Conservation (phyloP, 768 basidiomycete genomes). For the Suillus subalutaceus region DNA sequence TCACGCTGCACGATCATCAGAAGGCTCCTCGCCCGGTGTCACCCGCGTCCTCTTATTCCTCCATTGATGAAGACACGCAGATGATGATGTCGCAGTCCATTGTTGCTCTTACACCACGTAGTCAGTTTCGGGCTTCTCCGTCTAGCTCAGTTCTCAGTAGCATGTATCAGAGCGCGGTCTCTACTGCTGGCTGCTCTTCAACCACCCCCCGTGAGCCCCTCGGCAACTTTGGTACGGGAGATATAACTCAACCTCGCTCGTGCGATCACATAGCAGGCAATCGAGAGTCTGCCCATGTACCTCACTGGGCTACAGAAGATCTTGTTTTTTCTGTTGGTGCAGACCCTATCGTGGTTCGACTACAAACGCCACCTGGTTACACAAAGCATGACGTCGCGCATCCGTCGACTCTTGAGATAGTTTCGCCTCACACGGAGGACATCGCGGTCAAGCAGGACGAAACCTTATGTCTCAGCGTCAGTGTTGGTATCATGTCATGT, state of each 20-base stretch:
- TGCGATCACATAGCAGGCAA: background rate
- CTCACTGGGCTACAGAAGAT: conserved; percentile 37
- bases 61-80: conserved; percentile 66
- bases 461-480: conserved; percentile 42
- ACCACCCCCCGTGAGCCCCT: conserved; percentile 6
- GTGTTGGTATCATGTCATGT: conserved; percentile 55
- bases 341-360: conserved; percentile 59
- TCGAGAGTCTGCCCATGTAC: conserved; percentile 12
- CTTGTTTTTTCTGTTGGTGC: conserved; percentile 62
- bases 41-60: conserved; percentile 51
- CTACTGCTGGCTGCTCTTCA: conserved; percentile 26
- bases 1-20: conserved; percentile 13
- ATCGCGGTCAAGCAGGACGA: conserved; percentile 27
- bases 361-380: conserved; percentile 48
- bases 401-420: conserved; percentile 10
- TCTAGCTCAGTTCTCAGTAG: conserved; percentile 57
- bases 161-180: conserved; percentile 80
- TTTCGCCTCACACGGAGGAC: conserved; percentile 6
- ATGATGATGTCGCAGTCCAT: conserved; percentile 78
- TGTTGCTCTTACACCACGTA: conserved; percentile 55
- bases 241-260: conserved; percentile 7
- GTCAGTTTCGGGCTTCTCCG: conserved; percentile 38
- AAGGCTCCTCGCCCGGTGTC: conserved; percentile 31
- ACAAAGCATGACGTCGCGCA: conserved; percentile 15
- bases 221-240: conserved; percentile 1